Base-by-base conservation (phyloP, 2,329 filamentous ascomycete genomes). In the Whalleya microplaca region DNA sequence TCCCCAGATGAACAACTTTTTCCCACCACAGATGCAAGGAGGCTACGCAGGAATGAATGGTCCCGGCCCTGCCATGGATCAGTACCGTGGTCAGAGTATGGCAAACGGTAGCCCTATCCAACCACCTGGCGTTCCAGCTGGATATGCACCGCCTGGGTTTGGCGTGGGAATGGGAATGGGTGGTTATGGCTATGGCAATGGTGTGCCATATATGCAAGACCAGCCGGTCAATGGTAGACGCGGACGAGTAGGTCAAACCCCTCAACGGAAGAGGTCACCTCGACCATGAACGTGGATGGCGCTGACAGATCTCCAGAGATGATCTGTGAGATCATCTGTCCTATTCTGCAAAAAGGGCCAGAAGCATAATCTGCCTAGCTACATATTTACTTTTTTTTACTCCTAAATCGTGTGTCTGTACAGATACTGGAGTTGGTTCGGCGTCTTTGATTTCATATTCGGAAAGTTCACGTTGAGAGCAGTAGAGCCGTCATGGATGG, bases 1-100 rank as follows among this genome's bases (percentile, higher is more conserved):
- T 1, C 81, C 82, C 12, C 80, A 80, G 9, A 80, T 85, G 74
- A 80, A 77, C 67, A 84, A 81, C 69, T 85, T 78, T 71, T 87
- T 81, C 66, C 78, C 82, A 3, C 70, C 74, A 7, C n/a, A n/a
- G n/a, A 81, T 87, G 78, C 83, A 81, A 68, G 75, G 79, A 40
- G 80, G 80, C 0, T 86, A 80, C 64, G 77, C 74, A n/a, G 78
- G 75, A n/a, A 86, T 80, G 65, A 78, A 75, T 62, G 76, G 72
- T 54, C 68, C 78, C 37, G 78, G 75, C 61, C 75, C 81, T 7
- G 72, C 79, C 1, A 72, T 83, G 47, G 84, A 87, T 37, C 82
- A 84, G 64, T 86, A 82, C 67, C 81, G 83, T 55, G 78, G 78
- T 62, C 79, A 80, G 55, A 77, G 73, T 57, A 71, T 83, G 66